phyloP scores from a whole-genome alignment of 768 basidiomycete genomes.

The Lanmaoa rubissima region DNA sequence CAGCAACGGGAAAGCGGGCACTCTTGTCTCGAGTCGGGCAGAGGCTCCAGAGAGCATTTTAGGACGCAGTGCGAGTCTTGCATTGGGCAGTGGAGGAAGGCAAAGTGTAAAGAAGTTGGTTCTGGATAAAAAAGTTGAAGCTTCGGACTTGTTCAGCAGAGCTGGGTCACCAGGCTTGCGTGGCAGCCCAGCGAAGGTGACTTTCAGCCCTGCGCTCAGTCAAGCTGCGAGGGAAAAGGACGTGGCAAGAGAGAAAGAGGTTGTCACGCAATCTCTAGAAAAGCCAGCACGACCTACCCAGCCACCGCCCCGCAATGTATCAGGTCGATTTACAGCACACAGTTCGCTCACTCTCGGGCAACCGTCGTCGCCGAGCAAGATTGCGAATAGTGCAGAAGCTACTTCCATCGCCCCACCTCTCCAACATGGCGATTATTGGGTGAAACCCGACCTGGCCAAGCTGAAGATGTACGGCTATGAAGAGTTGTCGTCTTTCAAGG shows the following conservation, averaged over 20 bases:
- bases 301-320: slow-evolving; percentile 38
- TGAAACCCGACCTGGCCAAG: slow-evolving; percentile 71
- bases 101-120: slow-evolving; percentile 93
- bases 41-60: slow-evolving; percentile 64
- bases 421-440: slow-evolving; percentile 90
- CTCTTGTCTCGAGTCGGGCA: slow-evolving; percentile 50
- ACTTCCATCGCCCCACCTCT: slow-evolving; percentile 38
- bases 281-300: slow-evolving; percentile 26
- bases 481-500: slow-evolving; percentile 68
- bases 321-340: slow-evolving; percentile 44
- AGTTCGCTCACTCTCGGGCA: slow-evolving; percentile 30
- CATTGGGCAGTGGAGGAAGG: slow-evolving; percentile 64
- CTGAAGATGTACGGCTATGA: slow-evolving; percentile 72
- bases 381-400: slow-evolving; percentile 22
- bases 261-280: slow-evolving; percentile 19
- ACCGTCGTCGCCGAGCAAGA: slow-evolving; percentile 30
- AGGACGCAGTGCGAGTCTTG: slow-evolving; percentile 54
- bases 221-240: slow-evolving; percentile 77
- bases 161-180: slow-evolving; percentile 36
- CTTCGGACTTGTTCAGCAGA: slow-evolving; percentile 65
- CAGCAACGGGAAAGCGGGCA: slow-evolving; percentile 52
- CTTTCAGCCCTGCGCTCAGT: slow-evolving; percentile 73
- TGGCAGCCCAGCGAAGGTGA: slow-evolving; percentile 45
- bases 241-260: slow-evolving; percentile 41
- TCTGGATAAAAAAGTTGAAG: slow-evolving; percentile 79